Conservation (phyloP, 148 eudicot species). For the Oxyria digyna region DNA sequence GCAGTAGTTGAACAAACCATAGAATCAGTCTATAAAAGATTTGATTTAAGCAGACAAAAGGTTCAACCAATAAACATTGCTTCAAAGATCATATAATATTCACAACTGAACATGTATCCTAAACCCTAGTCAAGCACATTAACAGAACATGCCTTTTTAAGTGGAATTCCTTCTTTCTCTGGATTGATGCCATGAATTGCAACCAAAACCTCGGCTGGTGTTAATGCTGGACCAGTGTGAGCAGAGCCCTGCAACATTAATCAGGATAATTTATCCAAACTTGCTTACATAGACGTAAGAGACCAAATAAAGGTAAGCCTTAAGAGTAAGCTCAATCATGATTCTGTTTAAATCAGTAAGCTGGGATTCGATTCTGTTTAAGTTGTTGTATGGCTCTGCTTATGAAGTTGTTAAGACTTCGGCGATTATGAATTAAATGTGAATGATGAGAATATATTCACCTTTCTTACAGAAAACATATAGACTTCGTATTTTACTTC, state of each 20-base stretch:
- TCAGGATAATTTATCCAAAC: too few relatives aligned
- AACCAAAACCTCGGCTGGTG: constrained; percentile 94
- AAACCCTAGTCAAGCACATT: neutral
- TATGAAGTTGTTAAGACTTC: neutral
- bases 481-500: too few relatives aligned
- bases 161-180: constrained; percentile 73
- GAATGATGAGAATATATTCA: neutral
- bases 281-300: too few relatives aligned
- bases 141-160: constrained; percentile 55
- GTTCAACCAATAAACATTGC: neutral
- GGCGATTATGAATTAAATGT: neutral
- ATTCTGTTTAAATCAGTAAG: neutral
- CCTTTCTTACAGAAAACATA: too few relatives aligned
- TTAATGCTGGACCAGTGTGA: constrained; percentile 89
- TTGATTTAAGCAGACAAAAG: neutral
- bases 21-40: neutral
- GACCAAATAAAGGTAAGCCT: too few relatives aligned
- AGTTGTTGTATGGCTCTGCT: neutral
- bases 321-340: too few relatives aligned
- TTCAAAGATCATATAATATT: neutral
- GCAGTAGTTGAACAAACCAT: neutral
- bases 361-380: neutral
- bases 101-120: neutral
- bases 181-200: too few relatives aligned
- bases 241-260: constrained; percentile 68